A percentile compares a stretch with the other conserved stretches of the same genome.
These are phyloP conservation scores for Echeveria elegans DNA, from an alignment of 164 flowering plant genomes.

Conservation along the genomic window DNA sequence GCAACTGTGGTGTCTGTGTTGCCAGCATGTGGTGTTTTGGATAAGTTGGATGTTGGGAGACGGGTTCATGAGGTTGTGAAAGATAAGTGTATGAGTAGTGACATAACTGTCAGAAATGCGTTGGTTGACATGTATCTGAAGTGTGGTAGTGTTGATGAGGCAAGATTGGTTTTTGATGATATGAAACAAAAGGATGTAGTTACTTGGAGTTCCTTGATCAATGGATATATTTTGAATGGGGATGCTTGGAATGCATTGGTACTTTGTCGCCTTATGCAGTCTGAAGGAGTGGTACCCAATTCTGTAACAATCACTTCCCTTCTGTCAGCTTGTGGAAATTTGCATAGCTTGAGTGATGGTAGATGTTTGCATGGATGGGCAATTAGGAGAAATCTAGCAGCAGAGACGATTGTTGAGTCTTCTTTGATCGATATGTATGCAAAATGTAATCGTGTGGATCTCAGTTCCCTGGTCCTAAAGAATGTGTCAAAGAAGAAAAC, in stretches of 20 bases:
- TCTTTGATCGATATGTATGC: constrained; percentile 66
- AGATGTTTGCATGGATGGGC: constrained; percentile 59
- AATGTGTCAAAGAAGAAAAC: constrained; percentile 33
- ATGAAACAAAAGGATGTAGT: constrained; percentile 55
- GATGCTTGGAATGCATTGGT: constrained; percentile 33
- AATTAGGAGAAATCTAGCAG: constrained; percentile 30
- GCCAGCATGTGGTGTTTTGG: constrained; percentile 52
- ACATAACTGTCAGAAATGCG: constrained; percentile 40
- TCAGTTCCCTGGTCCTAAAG: constrained; percentile 34
- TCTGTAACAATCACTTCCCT: constrained; percentile 50
- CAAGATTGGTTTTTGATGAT: constrained; percentile 38
- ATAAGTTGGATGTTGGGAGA: constrained; percentile 35
- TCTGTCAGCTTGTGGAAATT: constrained; percentile 46
- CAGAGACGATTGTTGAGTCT: constrained; percentile 53
- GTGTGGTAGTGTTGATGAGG: constrained; percentile 49
- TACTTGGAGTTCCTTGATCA: constrained; percentile 69
- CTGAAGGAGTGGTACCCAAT: constrained; percentile 50
- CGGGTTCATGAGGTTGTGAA: constrained; percentile 32
- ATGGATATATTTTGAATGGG: constrained; percentile 39
- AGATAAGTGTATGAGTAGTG: constrained; percentile 24
- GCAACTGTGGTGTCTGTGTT: constrained; percentile 57
- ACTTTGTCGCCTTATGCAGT: constrained; percentile 38
- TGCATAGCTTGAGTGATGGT: constrained; percentile 29
- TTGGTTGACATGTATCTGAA: constrained; percentile 68
- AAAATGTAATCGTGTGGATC: constrained; percentile 32